These are phyloP conservation scores for Populus hybrid DNA, from an alignment of 441 rosid species.

Conservation along the genomic window DNA sequence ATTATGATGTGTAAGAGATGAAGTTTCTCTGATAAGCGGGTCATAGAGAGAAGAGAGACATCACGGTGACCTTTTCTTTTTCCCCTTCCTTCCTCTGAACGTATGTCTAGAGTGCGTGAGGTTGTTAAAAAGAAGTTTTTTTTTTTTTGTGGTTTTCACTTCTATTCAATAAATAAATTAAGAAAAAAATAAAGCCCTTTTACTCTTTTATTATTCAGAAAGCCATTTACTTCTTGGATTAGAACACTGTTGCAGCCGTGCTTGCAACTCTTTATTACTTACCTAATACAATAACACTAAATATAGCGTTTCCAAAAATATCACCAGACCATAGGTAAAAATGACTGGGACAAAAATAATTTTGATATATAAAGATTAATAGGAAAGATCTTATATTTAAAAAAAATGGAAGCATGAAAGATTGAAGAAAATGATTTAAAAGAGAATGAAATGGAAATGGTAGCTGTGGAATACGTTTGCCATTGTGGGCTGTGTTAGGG, in stretches of 20 bases:
- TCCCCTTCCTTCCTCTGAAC: not conserved
- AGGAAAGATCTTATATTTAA: not conserved
- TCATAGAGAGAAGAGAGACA: conserved; percentile 19
- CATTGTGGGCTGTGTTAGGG: not conserved
- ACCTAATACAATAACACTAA: no score
- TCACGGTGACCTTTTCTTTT: not conserved
- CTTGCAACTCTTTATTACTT: no score
- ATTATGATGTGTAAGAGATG: conserved; percentile 18
- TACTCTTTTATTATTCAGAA: no score
- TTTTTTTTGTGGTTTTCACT: not conserved
- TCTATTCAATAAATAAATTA: no score
- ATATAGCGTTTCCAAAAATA: not conserved
- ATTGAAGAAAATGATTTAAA: not conserved
- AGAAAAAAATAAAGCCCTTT: no score
- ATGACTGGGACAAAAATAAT: not conserved
- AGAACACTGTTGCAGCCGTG: no score
- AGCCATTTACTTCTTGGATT: no score
- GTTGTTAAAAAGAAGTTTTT: not conserved
- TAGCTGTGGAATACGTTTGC: no score
- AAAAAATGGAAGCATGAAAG: not conserved
- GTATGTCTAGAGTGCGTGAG: not conserved
- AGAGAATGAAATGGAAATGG: no score
- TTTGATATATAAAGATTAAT: no score
- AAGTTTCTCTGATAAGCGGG: conserved; percentile 24
- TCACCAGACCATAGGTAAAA: no score